Percentiles rank a stretch among this genome's conserved stretches.
Evolutionary conservation across 208 protist genomes (phyloP).

Genomic region (Crithidia brevicula): DNA sequence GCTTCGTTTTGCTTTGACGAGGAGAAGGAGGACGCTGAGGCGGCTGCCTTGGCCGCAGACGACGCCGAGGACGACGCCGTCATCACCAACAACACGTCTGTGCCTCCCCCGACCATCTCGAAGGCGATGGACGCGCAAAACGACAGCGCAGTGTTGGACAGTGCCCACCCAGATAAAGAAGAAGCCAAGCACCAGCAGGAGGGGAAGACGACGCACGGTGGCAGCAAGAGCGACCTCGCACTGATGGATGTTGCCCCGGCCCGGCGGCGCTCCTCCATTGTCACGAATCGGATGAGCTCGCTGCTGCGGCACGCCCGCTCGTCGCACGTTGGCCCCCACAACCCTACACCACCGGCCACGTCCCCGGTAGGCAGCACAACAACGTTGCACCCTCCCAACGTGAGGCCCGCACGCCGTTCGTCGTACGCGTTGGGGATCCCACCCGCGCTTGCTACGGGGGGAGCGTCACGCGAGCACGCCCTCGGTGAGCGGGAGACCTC

Average conservation of each 20-base stretch:
- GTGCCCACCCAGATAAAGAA: no score
- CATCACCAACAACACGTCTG: no score
- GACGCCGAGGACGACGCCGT: not conserved
- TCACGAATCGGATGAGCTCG: not conserved
- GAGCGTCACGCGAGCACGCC: not conserved
- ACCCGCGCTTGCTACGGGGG: not conserved
- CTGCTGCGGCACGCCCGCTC: conserved; percentile 2
- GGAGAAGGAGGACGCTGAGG: not conserved
- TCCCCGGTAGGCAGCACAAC: not conserved
- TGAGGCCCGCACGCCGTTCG: not conserved
- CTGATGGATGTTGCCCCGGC: conserved; percentile 15
- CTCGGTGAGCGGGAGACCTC: no score
- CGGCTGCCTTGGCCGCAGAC: not conserved
- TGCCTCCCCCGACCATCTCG: no score
- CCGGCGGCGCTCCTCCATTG: not conserved
- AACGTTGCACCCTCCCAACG: not conserved
- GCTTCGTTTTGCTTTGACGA: conserved; percentile 23
- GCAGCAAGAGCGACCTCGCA: not conserved
- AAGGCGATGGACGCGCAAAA: not conserved
- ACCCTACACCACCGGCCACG: not conserved
- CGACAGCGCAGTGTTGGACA: no score
- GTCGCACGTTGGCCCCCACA: not conserved
- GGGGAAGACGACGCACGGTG: not conserved
- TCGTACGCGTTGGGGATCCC: conserved; percentile 1
- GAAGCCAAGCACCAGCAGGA: not conserved